phyloP scores from a whole-genome alignment of 2,329 filamentous ascomycete species.

The Neopestalotiopsis clavispora region DNA sequence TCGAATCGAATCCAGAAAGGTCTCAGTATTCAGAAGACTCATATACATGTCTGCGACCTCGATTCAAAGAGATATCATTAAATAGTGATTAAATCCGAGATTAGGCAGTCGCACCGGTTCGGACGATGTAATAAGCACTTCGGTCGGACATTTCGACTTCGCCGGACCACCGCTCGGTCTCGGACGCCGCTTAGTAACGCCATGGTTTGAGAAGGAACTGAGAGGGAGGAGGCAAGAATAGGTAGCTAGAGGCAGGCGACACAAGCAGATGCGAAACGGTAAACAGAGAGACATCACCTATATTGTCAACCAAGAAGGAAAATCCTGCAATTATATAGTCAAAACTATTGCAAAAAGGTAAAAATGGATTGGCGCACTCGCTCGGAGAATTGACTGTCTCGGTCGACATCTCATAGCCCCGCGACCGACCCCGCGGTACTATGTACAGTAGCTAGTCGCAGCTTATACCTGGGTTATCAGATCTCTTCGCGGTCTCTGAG shows the following conservation, averaged over 20 bases:
- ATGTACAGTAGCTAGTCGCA: neutral
- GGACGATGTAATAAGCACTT: neutral
- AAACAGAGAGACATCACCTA: neutral
- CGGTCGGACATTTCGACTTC: neutral
- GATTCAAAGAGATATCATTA: neutral
- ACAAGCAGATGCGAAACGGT: neutral
- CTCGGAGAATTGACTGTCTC: neutral
- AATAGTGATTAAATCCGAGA: neutral
- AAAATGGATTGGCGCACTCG: neutral
- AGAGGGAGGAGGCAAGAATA: neutral
- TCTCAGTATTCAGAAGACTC: neutral
- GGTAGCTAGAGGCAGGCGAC: neutral
- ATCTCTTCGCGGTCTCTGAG: neutral
- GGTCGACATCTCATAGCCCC: neutral
- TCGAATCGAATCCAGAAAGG: too few species aligned
- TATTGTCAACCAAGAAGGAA: neutral
- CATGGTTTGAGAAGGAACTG: neutral
- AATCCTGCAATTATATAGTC: neutral
- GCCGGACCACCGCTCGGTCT: neutral
- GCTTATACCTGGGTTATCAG: conserved; percentile 1
- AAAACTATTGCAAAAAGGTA: neutral
- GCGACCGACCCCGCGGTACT: neutral
- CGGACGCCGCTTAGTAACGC: neutral
- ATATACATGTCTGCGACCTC: neutral
- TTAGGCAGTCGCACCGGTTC: neutral